A percentile compares a stretch with the other conserved stretches of the same genome.
phyloP scores from a whole-genome alignment of 192 early-diverging fungal genomes.

The Coemansia sp. region DNA sequence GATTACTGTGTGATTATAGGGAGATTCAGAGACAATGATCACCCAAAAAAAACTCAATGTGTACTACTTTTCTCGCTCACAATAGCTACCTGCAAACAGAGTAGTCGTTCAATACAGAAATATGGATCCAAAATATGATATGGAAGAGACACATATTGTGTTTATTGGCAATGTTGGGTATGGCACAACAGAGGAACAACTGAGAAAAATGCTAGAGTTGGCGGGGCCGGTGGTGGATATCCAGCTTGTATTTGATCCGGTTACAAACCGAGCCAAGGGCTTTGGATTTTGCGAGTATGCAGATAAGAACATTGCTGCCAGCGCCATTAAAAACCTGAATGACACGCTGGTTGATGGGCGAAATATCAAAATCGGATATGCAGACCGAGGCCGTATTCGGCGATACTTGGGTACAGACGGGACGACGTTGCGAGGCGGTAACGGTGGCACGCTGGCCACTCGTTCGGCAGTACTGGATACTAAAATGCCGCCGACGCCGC shows the following conservation, averaged over 20 bases:
- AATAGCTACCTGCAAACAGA: background rate
- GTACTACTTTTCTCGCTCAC: background rate
- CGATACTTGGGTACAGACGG: constrained; percentile 36
- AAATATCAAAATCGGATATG: constrained; percentile 88
- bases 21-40: background rate
- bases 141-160: constrained; percentile 36
- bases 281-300: constrained; percentile 94
- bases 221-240: constrained; percentile 84
- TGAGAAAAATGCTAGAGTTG: constrained; percentile 87
- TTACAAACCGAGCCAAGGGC: constrained; percentile 77
- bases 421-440: constrained; percentile 16
- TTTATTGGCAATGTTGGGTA: constrained; percentile 80
- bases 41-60: background rate
- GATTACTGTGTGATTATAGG: background rate
- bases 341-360: constrained; percentile 87
- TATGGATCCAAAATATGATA: constrained; percentile 37
- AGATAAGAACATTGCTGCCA: constrained; percentile 88
- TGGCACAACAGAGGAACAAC: constrained; percentile 89
- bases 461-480: constrained; percentile 8
- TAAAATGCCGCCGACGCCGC: background rate
- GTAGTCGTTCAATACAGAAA: background rate
- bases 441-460: constrained; percentile 11
- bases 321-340: constrained; percentile 91
- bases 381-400: constrained; percentile 55
- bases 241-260: constrained; percentile 86